A percentile compares a stretch with the other conserved stretches of the same genome.
Conservation (phyloP, 2,329 filamentous ascomycete genomes). For the Fusarium burgessii region DNA sequence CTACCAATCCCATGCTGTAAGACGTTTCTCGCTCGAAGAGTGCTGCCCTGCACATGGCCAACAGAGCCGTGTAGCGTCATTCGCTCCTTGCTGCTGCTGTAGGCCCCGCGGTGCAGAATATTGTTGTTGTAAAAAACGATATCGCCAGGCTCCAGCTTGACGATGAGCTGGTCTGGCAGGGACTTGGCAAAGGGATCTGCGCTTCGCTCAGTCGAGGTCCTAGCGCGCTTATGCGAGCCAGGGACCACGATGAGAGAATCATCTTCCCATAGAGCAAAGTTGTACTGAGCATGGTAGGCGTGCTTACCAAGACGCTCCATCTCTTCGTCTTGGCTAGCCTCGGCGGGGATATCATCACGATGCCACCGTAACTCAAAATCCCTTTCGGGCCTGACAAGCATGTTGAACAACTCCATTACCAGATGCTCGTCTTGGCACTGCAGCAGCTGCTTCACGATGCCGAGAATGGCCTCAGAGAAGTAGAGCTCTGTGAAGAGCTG, state of each 20-base stretch:
- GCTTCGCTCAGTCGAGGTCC: conserved; percentile 75
- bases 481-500: conserved; percentile 75
- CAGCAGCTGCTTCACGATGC: conserved; percentile 74
- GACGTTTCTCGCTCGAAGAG: conserved; percentile 74
- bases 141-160: conserved; percentile 78
- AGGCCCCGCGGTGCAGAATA: conserved; percentile 81
- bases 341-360: conserved; percentile 81
- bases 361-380: conserved; percentile 87
- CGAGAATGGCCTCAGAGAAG: conserved; percentile 75
- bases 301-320: conserved; percentile 67
- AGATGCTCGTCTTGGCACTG: conserved; percentile 69
- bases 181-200: conserved; percentile 73
- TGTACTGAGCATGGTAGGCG: conserved; percentile 86
- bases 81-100: conserved; percentile 68
- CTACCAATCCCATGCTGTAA: conserved; percentile 78
- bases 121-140: conserved; percentile 92
- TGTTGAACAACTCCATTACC: conserved; percentile 89
- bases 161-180: conserved; percentile 73
- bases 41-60: conserved; percentile 68
- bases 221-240: conserved; percentile 76
- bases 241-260: conserved; percentile 80
- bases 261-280: conserved; percentile 83
- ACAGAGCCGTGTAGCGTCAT: conserved; percentile 81
- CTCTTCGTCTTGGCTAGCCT: conserved; percentile 76
- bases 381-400: conserved; percentile 78